phyloP scores from a whole-genome alignment of 176 grass and related monocot species.

The Leersia perrieri region DNA sequence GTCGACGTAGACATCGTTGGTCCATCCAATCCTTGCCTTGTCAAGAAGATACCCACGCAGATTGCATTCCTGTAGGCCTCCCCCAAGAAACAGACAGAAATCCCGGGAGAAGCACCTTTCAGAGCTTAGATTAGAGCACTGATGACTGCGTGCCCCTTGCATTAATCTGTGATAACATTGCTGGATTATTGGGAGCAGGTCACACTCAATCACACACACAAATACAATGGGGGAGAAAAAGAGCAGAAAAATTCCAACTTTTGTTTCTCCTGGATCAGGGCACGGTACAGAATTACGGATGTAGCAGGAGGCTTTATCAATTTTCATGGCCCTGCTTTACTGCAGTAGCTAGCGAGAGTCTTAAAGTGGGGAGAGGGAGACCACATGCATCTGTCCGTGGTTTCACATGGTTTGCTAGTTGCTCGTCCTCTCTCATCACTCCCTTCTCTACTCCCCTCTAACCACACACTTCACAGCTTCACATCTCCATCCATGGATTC shows the following conservation, averaged over 20 bases:
- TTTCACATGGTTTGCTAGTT: constrained; percentile 32
- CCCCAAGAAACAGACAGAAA: constrained; percentile 24
- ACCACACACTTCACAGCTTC: background rate
- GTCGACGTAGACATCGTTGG: constrained; percentile 9
- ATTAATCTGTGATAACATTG: background rate
- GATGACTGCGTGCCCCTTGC: background rate
- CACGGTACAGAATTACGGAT: background rate
- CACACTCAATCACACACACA: background rate
- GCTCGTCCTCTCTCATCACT: background rate
- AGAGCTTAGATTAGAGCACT: background rate
- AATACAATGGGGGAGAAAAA: background rate
- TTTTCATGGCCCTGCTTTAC: constrained; percentile 33
- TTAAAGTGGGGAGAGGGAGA: constrained; percentile 25
- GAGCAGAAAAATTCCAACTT: constrained; percentile 1
- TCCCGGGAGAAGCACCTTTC: background rate
- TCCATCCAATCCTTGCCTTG: constrained; percentile 35
- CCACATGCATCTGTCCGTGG: constrained; percentile 54
- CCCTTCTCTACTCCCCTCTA: background rate
- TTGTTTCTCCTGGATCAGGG: constrained; percentile 17
- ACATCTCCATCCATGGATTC: constrained; percentile 34
- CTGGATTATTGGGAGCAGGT: constrained; percentile 2
- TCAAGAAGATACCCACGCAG: constrained; percentile 20
- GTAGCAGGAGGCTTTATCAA: background rate
- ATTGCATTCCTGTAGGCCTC: constrained; percentile 17
- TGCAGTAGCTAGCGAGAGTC: background rate